Percentiles rank a stretch among this genome's conserved stretches.
Conservation (phyloP, 306 rosid genomes). For the Gillenia trifoliata region DNA sequence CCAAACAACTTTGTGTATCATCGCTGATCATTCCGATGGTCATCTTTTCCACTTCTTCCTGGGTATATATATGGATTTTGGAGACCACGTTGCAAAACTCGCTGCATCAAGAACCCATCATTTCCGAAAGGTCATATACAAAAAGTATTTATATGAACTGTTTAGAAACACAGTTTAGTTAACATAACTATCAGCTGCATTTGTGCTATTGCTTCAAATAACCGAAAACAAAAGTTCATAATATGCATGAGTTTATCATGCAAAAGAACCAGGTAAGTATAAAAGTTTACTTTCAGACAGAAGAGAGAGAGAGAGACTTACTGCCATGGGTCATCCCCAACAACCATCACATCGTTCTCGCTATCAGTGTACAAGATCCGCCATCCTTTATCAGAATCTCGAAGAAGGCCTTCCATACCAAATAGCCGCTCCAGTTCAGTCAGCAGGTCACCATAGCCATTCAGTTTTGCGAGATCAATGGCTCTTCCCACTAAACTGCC, state of each 20-base stretch:
- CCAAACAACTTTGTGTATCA: conserved; percentile 87
- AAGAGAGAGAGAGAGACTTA: conserved; percentile 38
- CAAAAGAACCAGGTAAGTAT: not conserved
- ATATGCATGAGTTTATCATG: not conserved
- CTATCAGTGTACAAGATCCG: conserved; percentile 82
- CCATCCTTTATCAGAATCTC: conserved; percentile 82
- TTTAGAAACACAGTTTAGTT: not conserved
- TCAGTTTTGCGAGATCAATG: conserved; percentile 81
- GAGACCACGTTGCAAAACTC: conserved; percentile 80
- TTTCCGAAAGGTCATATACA: not conserved
- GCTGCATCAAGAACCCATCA: conserved; percentile 45
- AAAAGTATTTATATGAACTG: not conserved
- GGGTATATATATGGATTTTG: conserved; percentile 76
- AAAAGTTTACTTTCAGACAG: conserved; percentile 14
- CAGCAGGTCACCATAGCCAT: conserved; percentile 69
- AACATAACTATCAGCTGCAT: not conserved
- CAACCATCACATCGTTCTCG: conserved; percentile 96
- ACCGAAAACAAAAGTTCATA: no score
- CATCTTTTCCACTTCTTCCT: conserved; percentile 98
- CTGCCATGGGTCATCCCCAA: conserved; percentile 96
- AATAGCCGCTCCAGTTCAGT: conserved; percentile 82
- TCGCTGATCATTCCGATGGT: conserved; percentile 65
- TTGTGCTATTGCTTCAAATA: not conserved
- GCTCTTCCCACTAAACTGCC: conserved; percentile 98
- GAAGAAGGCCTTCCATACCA: conserved; percentile 93